These are phyloP conservation scores for Aspergillus novoparasiticus DNA, from an alignment of 2,329 filamentous ascomycete species.

Conservation along the genomic window DNA sequence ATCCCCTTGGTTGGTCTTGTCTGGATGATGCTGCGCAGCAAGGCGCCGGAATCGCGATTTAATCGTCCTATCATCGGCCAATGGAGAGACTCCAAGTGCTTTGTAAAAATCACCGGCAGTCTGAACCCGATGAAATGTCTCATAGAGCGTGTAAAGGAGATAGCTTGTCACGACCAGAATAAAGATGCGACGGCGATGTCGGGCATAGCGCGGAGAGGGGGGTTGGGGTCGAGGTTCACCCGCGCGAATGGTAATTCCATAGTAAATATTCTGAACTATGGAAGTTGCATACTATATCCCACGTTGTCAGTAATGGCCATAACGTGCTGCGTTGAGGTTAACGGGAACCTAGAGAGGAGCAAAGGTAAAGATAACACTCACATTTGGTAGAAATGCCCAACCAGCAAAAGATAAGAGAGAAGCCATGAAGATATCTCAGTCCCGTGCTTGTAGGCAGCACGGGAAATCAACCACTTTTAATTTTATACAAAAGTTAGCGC, in stretches of 20 bases:
- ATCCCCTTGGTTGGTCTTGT: conserved; percentile 64
- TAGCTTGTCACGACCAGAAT: conserved; percentile 81
- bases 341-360: background rate
- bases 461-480: background rate
- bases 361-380: conserved; percentile 38
- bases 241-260: conserved; percentile 84
- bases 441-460: background rate
- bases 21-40: conserved; percentile 72
- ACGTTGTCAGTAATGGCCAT: conserved; percentile 13
- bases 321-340: background rate
- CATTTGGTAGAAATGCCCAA: conserved; percentile 65
- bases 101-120: conserved; percentile 75
- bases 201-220: conserved; percentile 68
- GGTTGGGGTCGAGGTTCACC: conserved; percentile 75
- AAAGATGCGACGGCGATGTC: conserved; percentile 80
- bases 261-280: conserved; percentile 79
- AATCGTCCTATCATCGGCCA: conserved; percentile 73
- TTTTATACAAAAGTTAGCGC: background rate
- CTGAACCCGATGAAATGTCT: conserved; percentile 80
- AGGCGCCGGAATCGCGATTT: conserved; percentile 84
- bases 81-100: conserved; percentile 69
- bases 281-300: conserved; percentile 69
- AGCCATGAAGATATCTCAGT: conserved; percentile 33
- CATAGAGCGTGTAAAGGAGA: conserved; percentile 88
- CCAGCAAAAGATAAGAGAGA: conserved; percentile 58